A percentile compares a stretch with the other conserved stretches of the same genome.
phyloP scores from a whole-genome alignment of 768 basidiomycete genomes.

The Trametes elegans region DNA sequence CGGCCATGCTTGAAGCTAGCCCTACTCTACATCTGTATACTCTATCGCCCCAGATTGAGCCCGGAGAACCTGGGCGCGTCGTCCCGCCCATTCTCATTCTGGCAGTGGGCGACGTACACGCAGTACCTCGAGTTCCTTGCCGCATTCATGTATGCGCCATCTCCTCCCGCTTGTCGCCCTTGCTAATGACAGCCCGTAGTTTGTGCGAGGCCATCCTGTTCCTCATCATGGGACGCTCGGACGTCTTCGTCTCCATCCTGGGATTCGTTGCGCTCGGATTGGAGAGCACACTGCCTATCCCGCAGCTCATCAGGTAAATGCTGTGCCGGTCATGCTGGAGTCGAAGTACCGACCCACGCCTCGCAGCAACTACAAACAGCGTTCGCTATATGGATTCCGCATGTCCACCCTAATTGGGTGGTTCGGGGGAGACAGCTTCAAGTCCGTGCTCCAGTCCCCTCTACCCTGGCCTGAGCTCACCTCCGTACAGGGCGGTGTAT shows the following conservation, averaged over 20 bases:
- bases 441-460: conserved; percentile 43
- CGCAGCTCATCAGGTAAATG: conserved; percentile 71
- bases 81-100: conserved; percentile 69
- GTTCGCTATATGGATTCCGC: conserved; percentile 82
- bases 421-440: conserved; percentile 83
- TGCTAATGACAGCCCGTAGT: conserved; percentile 27
- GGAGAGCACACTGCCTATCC: conserved; percentile 84
- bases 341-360: neutral
- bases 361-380: conserved; percentile 71
- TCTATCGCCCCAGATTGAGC: conserved; percentile 59
- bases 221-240: conserved; percentile 67
- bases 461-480: neutral
- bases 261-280: conserved; percentile 80
- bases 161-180: neutral
- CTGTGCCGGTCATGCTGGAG: neutral
- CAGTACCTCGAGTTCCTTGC: conserved; percentile 85
- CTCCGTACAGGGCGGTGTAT: conserved; percentile 58
- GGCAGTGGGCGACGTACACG: conserved; percentile 80
- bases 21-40: conserved; percentile 78
- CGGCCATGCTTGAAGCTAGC: conserved; percentile 48
- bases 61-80: conserved; percentile 60
- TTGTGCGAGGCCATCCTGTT: conserved; percentile 71
- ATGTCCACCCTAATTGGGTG: conserved; percentile 81
- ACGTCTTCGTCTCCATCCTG: conserved; percentile 57
- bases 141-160: conserved; percentile 59